A percentile compares a stretch with the other conserved stretches of the same genome.
Evolutionary conservation across 2,329 filamentous ascomycete species (phyloP).

Genomic region (Amauroascus niger): DNA sequence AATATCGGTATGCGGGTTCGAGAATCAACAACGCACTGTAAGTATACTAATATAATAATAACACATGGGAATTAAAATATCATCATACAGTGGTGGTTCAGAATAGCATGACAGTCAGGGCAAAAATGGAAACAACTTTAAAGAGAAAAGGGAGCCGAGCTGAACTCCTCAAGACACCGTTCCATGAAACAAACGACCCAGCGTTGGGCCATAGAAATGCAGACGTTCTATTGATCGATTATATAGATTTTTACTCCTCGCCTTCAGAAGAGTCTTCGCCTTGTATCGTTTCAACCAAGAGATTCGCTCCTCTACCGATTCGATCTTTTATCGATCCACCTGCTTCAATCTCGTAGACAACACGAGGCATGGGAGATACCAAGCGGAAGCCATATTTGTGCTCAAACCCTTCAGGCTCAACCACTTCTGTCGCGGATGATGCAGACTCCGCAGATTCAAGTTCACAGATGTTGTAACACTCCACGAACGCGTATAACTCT

Average conservation of each 20-base stretch:
- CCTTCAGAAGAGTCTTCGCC: constrained; percentile 41
- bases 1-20: not conserved
- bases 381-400: constrained; percentile 80
- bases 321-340: constrained; percentile 58
- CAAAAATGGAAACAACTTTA: not conserved
- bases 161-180: not conserved
- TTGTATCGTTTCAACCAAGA: constrained; percentile 69
- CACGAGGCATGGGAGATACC: constrained; percentile 73
- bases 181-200: not conserved
- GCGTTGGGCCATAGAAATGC: not conserved
- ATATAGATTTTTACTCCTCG: constrained; percentile 13
- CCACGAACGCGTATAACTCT: constrained; percentile 90
- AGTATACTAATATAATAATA: not conserved
- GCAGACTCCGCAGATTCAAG: constrained; percentile 22
- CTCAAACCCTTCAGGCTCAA: constrained; percentile 54
- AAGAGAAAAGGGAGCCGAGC: not conserved
- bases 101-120: not conserved
- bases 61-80: not conserved
- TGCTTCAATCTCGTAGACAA: constrained; percentile 62
- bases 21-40: not conserved
- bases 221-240: not conserved
- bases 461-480: constrained; percentile 65
- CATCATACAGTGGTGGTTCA: not conserved
- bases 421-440: constrained; percentile 17
- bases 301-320: constrained; percentile 73